Percentiles rank a stretch among this genome's conserved stretches.
Evolutionary conservation across 148 eudicot genomes (phyloP).

Genomic region (Nyssa sinensis): DNA sequence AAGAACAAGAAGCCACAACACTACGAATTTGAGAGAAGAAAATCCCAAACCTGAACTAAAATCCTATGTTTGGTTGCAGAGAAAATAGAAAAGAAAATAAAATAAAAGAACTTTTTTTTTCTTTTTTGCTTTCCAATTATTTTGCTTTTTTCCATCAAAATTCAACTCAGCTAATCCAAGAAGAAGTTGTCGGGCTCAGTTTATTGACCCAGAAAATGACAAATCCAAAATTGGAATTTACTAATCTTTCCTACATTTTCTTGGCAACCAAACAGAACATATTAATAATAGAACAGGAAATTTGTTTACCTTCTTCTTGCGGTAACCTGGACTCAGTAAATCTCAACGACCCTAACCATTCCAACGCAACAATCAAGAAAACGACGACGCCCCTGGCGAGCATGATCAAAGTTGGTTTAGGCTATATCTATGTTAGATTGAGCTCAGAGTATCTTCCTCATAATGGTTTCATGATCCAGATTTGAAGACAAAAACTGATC

Average conservation of each 20-base stretch:
- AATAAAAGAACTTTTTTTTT: too few species aligned
- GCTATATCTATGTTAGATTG: too few species aligned
- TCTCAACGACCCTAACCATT: constrained; percentile 10
- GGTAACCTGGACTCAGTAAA: constrained; percentile 25
- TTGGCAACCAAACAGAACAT: constrained; percentile 2
- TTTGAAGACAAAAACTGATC: too few species aligned
- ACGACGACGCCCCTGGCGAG: neutral
- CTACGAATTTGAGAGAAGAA: neutral
- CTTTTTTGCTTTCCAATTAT: neutral
- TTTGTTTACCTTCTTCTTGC: constrained; percentile 33
- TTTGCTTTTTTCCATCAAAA: neutral
- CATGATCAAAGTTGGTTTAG: constrained; percentile 2
- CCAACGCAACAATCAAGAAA: constrained; percentile 15
- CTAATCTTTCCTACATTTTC: constrained; percentile 4
- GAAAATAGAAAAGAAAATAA: neutral
- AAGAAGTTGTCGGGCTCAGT: neutral
- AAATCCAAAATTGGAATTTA: neutral
- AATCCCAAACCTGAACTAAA: neutral
- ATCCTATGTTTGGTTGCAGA: neutral
- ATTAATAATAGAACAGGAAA: neutral
- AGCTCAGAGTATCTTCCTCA: too few species aligned
- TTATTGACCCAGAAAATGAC: neutral
- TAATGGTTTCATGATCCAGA: too few species aligned
- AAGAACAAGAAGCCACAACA: too few species aligned
- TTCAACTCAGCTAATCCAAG: neutral